These are phyloP conservation scores for Metschnikowia matae DNA, from an alignment of 805 yeast genomes.

Conservation along the genomic window DNA sequence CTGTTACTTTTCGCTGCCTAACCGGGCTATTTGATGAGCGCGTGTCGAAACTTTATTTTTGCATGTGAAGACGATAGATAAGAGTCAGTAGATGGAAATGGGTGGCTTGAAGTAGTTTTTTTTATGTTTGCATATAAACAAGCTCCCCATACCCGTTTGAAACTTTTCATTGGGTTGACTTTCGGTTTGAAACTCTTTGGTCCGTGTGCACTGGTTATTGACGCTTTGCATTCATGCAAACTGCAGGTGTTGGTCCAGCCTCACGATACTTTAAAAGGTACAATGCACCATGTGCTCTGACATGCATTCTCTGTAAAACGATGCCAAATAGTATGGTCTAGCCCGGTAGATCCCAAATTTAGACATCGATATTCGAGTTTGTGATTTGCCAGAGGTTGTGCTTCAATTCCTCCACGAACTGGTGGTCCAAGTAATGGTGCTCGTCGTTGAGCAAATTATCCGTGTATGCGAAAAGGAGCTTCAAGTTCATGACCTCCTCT, in stretches of 20 bases:
- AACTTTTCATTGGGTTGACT: too few species aligned
- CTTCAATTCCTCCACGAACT: slow-evolving; percentile 52
- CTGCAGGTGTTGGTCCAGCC: background rate
- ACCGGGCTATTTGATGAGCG: background rate
- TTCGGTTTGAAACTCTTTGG: background rate
- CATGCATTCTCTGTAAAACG: background rate
- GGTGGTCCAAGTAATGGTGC: slow-evolving; percentile 43
- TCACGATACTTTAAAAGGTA: background rate
- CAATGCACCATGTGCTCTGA: background rate
- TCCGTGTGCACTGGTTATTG: background rate
- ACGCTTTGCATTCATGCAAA: background rate
- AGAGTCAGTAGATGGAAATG: too few species aligned
- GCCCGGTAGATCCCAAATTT: background rate
- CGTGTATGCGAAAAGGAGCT: slow-evolving; percentile 56
- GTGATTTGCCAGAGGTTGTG: slow-evolving; percentile 34
- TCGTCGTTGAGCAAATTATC: slow-evolving; percentile 40
- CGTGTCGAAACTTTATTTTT: background rate
- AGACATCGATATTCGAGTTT: background rate
- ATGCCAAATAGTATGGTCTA: background rate
- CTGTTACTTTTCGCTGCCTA: background rate
- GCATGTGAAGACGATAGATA: background rate
- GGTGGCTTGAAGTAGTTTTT: background rate
- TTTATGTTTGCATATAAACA: too few species aligned
- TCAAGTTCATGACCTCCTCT: slow-evolving; percentile 63
- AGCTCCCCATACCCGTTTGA: too few species aligned